Percentiles rank a stretch among this genome's conserved stretches.
Conservation (phyloP, 2,329 filamentous ascomycete genomes). For the Xylariales sp. region DNA sequence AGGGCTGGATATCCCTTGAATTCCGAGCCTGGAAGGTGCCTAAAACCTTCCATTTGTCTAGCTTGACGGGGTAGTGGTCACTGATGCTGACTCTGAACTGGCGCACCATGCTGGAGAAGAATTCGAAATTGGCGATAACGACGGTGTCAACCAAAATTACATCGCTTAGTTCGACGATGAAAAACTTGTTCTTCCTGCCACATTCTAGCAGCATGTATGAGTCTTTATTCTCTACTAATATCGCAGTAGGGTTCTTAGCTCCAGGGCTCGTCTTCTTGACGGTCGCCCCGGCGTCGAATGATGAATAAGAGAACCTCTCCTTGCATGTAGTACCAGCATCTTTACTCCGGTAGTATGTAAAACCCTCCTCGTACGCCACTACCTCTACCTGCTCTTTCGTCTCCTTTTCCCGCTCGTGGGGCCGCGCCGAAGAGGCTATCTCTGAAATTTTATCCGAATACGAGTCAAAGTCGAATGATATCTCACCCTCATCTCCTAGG, state of each 20-base stretch:
- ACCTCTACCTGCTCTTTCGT: constrained; percentile 55
- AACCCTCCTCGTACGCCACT: constrained; percentile 60
- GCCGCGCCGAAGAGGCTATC: constrained; percentile 51
- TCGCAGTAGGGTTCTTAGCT: constrained; percentile 87
- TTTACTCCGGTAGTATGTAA: constrained; percentile 77
- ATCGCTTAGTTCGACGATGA: constrained; percentile 94
- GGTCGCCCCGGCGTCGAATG: constrained; percentile 95
- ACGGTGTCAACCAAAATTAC: constrained; percentile 89
- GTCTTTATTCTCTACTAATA: constrained; percentile 96
- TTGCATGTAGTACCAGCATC: constrained; percentile 98
- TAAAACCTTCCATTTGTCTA: constrained; percentile 89
- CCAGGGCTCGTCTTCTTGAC: constrained; percentile 89
- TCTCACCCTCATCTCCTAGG: constrained; percentile 89
- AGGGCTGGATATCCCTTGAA: constrained; percentile 92
- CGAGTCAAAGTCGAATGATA: constrained; percentile 68
- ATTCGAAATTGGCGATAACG: constrained; percentile 98
- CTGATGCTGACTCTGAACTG: constrained; percentile 92
- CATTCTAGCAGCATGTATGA: constrained; percentile 98
- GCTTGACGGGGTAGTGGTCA: constrained; percentile 92
- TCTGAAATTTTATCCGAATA: constrained; percentile 60
- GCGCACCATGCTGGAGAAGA: constrained; percentile 97
- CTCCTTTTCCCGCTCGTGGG: constrained; percentile 44
- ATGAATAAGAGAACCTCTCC: constrained; percentile 96
- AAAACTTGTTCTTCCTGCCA: constrained; percentile 85
- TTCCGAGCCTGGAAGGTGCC: constrained; percentile 93